Evolutionary conservation across 2,329 filamentous ascomycete genomes (phyloP), one percentile per base, ranked within the genome.

Genomic region (Monilinia fructicola): DNA sequence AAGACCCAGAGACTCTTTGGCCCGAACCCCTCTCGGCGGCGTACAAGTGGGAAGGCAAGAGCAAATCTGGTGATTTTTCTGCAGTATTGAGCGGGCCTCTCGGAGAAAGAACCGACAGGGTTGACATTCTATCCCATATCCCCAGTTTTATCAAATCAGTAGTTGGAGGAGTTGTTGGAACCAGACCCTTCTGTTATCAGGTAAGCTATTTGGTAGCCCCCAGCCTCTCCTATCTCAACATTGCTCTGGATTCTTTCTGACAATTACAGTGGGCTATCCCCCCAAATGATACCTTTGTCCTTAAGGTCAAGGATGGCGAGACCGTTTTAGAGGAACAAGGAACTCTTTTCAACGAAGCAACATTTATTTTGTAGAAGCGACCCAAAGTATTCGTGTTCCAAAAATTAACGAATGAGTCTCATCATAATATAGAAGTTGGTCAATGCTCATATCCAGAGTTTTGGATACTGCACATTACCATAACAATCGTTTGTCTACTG

Each of bases 151-250:
- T 99, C 78, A 99, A 99, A 86, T 88, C 88, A 72, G 92, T 99
- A 76, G 93, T 96, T 44, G 91, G 91, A 59, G 90, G 86, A 70
- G 92, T 94, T n/a, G 92, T 90, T 2, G 95, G 95, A 69, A 96
- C 95, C 35, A 96, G 93, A 82, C 95, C 95, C 4, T 99, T 97
- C 78, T 97, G 99, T 74, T 99, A 97, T 80, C 94, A 96, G 84
- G 92, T 93, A 79, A 71, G 83, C 77, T 42, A 28, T 40, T 52
- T n/a, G 21, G 26, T 23, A 10, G 12, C 9, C 54, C 42, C 52
- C 53, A 26, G 18, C 23, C 59, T 53, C 40, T 31, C 12, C 16
- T 44, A 23, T n/a, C 23, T 7, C 14, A n/a, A 2, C 11, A 23
- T 31, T 26, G 4, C 11, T 18, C 18, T 26, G 18, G 11, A 14